A percentile compares a stretch with the other conserved stretches of the same genome.
Evolutionary conservation across 345 rosid genomes (phyloP).

Genomic region (Aquilaria malaccensis): DNA sequence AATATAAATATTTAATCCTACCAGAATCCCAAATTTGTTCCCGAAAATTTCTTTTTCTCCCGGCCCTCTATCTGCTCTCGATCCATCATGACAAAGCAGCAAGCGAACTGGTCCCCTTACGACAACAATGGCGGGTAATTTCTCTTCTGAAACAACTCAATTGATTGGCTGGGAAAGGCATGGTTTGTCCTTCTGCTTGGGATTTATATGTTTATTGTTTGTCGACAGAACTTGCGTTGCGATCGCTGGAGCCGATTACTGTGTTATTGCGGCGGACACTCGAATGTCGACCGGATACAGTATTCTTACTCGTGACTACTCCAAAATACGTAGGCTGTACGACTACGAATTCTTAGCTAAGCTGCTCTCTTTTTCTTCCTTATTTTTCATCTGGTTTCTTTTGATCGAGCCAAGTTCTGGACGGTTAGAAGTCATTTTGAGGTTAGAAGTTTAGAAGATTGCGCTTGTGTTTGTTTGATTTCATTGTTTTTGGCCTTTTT

Average conservation of each 20-base stretch:
- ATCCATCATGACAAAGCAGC: conserved; percentile 69
- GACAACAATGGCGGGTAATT: conserved; percentile 98
- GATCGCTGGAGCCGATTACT: conserved; percentile 89
- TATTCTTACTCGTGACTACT: conserved; percentile 86
- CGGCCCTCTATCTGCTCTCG: neutral
- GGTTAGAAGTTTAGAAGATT: too few relatives aligned
- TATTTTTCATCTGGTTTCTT: neutral
- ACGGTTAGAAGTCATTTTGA: too few relatives aligned
- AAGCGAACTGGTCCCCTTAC: conserved; percentile 78
- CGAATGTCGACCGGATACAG: conserved; percentile 95
- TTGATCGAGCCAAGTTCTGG: too few relatives aligned
- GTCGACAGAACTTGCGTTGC: conserved; percentile 74
- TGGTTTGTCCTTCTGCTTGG: neutral
- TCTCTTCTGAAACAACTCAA: too few relatives aligned
- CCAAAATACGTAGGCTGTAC: conserved; percentile 76
- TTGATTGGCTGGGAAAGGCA: neutral
- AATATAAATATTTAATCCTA: too few relatives aligned
- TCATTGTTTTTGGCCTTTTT: too few relatives aligned
- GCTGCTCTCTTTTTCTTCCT: neutral
- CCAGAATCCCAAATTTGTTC: too few relatives aligned
- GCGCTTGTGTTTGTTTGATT: too few relatives aligned
- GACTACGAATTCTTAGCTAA: conserved; percentile 20
- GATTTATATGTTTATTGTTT: neutral
- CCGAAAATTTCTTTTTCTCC: too few relatives aligned
- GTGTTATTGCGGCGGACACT: conserved; percentile 94